These are phyloP conservation scores for Herpetospermum pedunculosum DNA, from an alignment of 306 rosid species.

Conservation along the genomic window DNA sequence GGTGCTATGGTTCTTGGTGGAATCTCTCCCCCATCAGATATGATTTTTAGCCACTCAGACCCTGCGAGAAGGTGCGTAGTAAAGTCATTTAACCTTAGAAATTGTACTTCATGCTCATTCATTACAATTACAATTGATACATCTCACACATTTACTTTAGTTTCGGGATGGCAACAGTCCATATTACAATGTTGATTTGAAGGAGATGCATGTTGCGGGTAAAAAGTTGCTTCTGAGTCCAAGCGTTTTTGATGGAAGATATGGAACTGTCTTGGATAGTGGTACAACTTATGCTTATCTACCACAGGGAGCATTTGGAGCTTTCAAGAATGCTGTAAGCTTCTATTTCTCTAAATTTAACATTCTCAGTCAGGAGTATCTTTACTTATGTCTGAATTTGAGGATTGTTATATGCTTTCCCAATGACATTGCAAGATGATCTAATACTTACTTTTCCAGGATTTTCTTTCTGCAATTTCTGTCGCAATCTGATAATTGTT, in stretches of 20 bases:
- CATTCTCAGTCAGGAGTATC: constrained; percentile 4
- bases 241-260: constrained; percentile 61
- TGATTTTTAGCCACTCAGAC: constrained; percentile 63
- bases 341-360: constrained; percentile 8
- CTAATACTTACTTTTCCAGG: not conserved
- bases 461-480: not conserved
- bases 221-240: constrained; percentile 51
- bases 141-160: constrained; percentile 98
- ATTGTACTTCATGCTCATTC: constrained; percentile 32
- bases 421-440: not conserved
- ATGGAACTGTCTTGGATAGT: constrained; percentile 87
- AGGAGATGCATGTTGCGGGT: constrained; percentile 88
- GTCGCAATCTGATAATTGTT: not conserved
- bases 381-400: constrained; percentile 11
- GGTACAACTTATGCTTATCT: constrained; percentile 96
- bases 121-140: constrained; percentile 49
- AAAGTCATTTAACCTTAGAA: constrained; percentile 15
- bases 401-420: not conserved
- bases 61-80: constrained; percentile 67
- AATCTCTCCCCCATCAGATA: constrained; percentile 60
- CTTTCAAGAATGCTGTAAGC: constrained; percentile 84
- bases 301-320: constrained; percentile 59
- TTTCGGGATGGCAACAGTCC: constrained; percentile 99
- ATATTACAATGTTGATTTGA: constrained; percentile 89
- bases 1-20: constrained; percentile 97